Conservation (phyloP, 805 yeast genomes). For the Metschnikowia shivogae region DNA sequence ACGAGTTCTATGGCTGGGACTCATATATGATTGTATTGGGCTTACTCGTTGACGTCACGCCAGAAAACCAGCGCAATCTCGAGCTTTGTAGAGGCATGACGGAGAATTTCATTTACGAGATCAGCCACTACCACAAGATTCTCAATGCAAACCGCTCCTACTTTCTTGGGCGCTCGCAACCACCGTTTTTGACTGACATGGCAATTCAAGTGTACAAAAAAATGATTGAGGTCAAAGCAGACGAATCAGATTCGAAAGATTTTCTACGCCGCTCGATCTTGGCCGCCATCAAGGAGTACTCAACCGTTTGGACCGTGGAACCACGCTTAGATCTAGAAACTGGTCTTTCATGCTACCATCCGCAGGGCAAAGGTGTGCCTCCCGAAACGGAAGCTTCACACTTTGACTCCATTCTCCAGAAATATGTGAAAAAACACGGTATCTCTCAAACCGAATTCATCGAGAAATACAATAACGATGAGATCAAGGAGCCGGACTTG, state of each 20-base stretch:
- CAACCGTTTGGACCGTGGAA: constrained; percentile 67
- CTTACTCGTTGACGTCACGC: constrained; percentile 52
- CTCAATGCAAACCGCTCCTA: constrained; percentile 92
- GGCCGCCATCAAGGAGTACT: constrained; percentile 86
- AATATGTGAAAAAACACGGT: constrained; percentile 62
- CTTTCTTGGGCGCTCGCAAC: constrained; percentile 89
- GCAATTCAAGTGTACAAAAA: constrained; percentile 63
- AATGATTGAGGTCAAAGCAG: constrained; percentile 45
- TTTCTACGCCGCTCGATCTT: constrained; percentile 59
- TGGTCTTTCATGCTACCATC: constrained; percentile 85
- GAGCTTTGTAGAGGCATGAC: constrained; percentile 86
- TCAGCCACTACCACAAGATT: constrained; percentile 85
- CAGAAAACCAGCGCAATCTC: constrained; percentile 38
- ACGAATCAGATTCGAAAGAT: constrained; percentile 26
- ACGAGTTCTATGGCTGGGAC: constrained; percentile 98
- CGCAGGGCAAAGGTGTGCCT: constrained; percentile 89
- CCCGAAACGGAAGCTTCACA: constrained; percentile 95
- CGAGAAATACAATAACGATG: constrained; percentile 59
- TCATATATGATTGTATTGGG: constrained; percentile 91
- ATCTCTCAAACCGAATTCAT: constrained; percentile 58
- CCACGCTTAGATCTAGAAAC: constrained; percentile 74
- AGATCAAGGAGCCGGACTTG: constrained; percentile 68
- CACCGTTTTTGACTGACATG: constrained; percentile 96
- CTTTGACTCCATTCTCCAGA: constrained; percentile 65
- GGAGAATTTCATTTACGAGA: constrained; percentile 87